A percentile compares a stretch with the other conserved stretches of the same genome.
These are phyloP conservation scores for Santalum album DNA, from an alignment of 164 flowering plant species.

Conservation along the genomic window DNA sequence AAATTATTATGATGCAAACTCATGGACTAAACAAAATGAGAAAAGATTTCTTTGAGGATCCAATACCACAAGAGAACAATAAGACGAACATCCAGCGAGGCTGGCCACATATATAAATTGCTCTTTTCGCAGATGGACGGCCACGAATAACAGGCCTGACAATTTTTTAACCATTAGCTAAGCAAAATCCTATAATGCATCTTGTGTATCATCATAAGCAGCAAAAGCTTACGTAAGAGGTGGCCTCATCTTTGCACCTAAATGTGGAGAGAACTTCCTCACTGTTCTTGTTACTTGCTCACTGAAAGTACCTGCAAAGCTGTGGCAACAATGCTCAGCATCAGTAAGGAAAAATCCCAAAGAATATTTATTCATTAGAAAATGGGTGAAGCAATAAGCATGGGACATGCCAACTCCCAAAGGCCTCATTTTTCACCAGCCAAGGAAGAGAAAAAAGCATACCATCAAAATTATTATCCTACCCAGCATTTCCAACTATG, in stretches of 20 bases:
- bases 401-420: neutral
- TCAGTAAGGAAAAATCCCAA: neutral
- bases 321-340: slow-evolving; percentile 27
- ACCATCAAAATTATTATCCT: too few relatives aligned
- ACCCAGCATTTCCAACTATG: too few relatives aligned
- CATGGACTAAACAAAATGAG: too few relatives aligned
- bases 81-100: slow-evolving; percentile 94
- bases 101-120: slow-evolving; percentile 77
- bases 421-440: too few relatives aligned
- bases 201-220: neutral
- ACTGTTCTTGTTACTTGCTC: slow-evolving; percentile 92
- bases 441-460: too few relatives aligned
- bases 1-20: too few relatives aligned
- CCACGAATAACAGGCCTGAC: slow-evolving; percentile 95
- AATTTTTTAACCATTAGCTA: slow-evolving; percentile 3
- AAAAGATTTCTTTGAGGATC: neutral
- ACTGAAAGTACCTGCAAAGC: slow-evolving; percentile 95
- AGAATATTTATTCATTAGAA: neutral
- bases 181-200: slow-evolving; percentile 3
- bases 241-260: slow-evolving; percentile 97
- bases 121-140: slow-evolving; percentile 85
- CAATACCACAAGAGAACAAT: slow-evolving; percentile 52
- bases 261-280: slow-evolving; percentile 89
- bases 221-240: slow-evolving; percentile 59
- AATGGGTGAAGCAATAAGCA: neutral